phyloP scores from a whole-genome alignment of 192 early-diverging fungal genomes.

The Backusella australiensis region DNA sequence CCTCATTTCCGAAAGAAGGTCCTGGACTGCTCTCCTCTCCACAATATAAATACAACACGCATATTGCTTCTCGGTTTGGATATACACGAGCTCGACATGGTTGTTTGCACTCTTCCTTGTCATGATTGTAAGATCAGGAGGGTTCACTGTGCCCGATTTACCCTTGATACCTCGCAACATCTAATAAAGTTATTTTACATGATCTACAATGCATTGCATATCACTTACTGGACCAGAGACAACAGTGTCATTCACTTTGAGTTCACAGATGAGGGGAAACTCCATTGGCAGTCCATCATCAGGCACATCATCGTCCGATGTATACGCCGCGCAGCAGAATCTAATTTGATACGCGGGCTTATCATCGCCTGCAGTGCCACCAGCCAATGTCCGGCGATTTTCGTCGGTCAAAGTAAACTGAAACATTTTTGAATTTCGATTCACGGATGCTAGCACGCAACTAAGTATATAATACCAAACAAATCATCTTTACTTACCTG shows the following conservation, averaged over 20 bases:
- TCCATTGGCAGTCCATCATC: neutral
- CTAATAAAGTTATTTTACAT: constrained; percentile 18
- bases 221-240: constrained; percentile 3
- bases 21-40: constrained; percentile 38
- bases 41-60: constrained; percentile 42
- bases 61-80: constrained; percentile 34
- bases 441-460: neutral
- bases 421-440: neutral
- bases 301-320: neutral
- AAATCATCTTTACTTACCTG: neutral
- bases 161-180: constrained; percentile 54
- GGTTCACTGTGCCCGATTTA: constrained; percentile 55
- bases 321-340: neutral
- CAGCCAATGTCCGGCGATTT: neutral
- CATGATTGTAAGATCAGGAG: constrained; percentile 51
- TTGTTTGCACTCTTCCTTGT: constrained; percentile 6
- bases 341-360: neutral
- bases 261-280: constrained; percentile 12
- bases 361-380: neutral
- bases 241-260: constrained; percentile 8
- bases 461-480: neutral
- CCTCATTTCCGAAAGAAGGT: constrained; percentile 43
- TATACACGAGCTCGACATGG: neutral
- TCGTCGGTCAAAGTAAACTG: constrained; percentile 1
- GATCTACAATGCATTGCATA: too few relatives aligned